phyloP scores from a whole-genome alignment of 73 alveolate genomes.

The Paramecium octaurelia region DNA sequence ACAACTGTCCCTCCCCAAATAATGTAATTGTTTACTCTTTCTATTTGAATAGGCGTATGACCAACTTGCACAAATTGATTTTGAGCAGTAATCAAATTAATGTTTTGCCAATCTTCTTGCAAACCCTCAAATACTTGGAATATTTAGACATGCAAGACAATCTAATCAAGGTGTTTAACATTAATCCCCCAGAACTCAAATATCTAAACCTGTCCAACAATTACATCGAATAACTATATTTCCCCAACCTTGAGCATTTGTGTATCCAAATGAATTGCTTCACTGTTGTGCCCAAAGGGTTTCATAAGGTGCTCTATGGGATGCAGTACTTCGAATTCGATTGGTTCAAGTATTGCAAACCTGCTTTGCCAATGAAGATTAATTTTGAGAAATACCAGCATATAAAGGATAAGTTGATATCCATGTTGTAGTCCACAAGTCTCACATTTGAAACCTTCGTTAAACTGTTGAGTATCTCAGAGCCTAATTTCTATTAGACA shows the following conservation, averaged over 20 bases:
- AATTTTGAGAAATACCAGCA: slow-evolving; percentile 62
- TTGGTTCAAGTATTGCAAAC: slow-evolving; percentile 86
- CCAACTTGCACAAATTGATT: slow-evolving; percentile 2
- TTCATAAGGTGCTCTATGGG: slow-evolving; percentile 68
- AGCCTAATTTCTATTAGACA: slow-evolving; percentile 50
- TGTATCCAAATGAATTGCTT: slow-evolving; percentile 69
- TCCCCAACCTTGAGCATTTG: slow-evolving; percentile 58
- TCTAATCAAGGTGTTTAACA: not conserved
- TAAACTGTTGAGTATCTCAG: slow-evolving; percentile 20
- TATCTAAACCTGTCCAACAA: slow-evolving; percentile 47
- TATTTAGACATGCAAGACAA: slow-evolving; percentile 15
- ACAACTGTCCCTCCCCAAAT: not conserved
- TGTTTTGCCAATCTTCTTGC: slow-evolving; percentile 38
- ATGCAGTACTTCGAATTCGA: slow-evolving; percentile 79
- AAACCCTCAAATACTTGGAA: not conserved
- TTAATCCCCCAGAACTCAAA: not conserved
- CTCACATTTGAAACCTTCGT: slow-evolving; percentile 54
- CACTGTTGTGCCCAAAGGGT: slow-evolving; percentile 78
- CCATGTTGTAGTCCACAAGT: not conserved
- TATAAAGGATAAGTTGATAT: slow-evolving; percentile 51
- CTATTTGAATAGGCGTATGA: not conserved
- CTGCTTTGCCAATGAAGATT: slow-evolving; percentile 75
- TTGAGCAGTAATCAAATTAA: slow-evolving; percentile 51
- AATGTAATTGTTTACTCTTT: not conserved
- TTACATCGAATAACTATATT: slow-evolving; percentile 7